These are phyloP conservation scores for Mycena olivaceomarginata DNA, from an alignment of 768 basidiomycete genomes.

Conservation along the genomic window DNA sequence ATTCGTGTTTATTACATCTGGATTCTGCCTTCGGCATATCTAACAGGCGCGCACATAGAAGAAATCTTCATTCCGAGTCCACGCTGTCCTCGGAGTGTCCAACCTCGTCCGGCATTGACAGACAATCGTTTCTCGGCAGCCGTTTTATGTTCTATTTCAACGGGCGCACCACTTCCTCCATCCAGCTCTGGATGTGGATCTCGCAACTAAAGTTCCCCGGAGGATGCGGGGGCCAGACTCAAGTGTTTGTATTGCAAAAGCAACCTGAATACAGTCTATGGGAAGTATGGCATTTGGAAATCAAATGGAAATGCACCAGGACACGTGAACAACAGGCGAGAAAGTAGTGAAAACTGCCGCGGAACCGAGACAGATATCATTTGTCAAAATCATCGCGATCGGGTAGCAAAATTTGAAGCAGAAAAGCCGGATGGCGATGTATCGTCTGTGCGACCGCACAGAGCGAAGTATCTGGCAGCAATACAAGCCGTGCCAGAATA, in stretches of 20 bases:
- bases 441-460: neutral
- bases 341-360: neutral
- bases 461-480: neutral
- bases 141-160: neutral
- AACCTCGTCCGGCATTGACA: neutral
- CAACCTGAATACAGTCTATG: neutral
- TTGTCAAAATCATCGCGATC: neutral
- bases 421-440: neutral
- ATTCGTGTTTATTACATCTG: conserved; percentile 25
- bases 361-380: neutral
- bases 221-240: neutral
- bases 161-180: neutral
- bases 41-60: neutral
- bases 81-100: neutral
- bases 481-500: too few relatives aligned
- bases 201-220: conserved; percentile 20
- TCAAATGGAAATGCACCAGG: neutral
- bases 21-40: neutral
- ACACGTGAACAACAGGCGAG: neutral
- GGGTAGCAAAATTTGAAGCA: neutral
- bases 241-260: neutral
- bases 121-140: neutral
- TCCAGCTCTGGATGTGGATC: neutral
- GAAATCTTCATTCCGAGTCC: neutral
- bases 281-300: neutral